These are phyloP conservation scores for Ensete glaucum DNA, from an alignment of 176 grass and related monocot species.

Conservation along the genomic window DNA sequence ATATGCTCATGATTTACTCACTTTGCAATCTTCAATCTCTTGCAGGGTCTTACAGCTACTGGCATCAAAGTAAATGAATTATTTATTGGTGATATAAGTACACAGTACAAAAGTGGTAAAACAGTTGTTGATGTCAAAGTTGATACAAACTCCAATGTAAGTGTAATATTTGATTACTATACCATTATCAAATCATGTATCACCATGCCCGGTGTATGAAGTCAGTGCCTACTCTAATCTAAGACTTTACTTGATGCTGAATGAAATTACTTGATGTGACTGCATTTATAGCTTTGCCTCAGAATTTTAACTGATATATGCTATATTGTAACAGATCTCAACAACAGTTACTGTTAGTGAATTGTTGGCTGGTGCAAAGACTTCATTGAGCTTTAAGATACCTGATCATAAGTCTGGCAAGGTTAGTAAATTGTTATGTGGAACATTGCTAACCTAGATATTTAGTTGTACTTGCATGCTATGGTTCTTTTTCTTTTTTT, in stretches of 20 bases:
- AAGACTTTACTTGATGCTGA: too few species aligned
- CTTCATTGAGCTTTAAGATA: conserved; percentile 65
- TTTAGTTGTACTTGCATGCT: too few species aligned
- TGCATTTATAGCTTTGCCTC: too few species aligned
- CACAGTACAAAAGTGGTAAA: conserved; percentile 55
- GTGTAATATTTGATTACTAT: neutral
- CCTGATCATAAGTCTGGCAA: conserved; percentile 85
- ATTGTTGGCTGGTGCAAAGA: conserved; percentile 51
- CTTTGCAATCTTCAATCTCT: neutral
- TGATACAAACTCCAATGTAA: conserved; percentile 68
- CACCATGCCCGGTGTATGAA: too few species aligned
- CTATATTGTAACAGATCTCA: conserved; percentile 47
- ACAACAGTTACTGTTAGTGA: conserved; percentile 64
- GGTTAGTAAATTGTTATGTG: conserved; percentile 31
- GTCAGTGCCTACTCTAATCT: too few species aligned
- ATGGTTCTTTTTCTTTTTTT: too few species aligned
- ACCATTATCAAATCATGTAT: too few species aligned
- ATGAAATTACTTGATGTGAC: too few species aligned
- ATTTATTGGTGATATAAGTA: conserved; percentile 70
- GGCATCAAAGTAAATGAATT: conserved; percentile 59
- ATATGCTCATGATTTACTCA: neutral
- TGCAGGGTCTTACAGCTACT: conserved; percentile 54
- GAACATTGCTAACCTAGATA: too few species aligned
- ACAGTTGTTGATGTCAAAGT: conserved; percentile 67
- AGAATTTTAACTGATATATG: conserved; percentile 6